phyloP scores from a whole-genome alignment of 116 monocot genomes.

The Cymodocea nodosa region DNA sequence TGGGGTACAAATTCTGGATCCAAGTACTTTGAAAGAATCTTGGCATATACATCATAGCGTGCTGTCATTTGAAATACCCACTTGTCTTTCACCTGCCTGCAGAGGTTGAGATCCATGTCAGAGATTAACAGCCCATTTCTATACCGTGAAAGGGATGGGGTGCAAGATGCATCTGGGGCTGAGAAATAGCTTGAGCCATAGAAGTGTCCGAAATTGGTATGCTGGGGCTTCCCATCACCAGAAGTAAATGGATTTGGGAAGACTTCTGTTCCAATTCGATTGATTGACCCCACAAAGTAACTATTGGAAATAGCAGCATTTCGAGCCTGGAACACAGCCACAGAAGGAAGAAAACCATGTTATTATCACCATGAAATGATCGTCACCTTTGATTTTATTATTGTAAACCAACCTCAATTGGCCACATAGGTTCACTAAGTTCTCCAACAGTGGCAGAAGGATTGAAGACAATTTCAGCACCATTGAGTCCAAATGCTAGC shows the following conservation, averaged over 20 bases:
- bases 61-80: constrained; percentile 92
- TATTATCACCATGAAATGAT: no score
- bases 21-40: constrained; percentile 41
- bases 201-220: constrained; percentile 79
- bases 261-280: constrained; percentile 87
- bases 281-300: constrained; percentile 86
- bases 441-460: constrained; percentile 97
- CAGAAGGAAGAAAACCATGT: neutral
- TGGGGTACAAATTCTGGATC: constrained; percentile 64
- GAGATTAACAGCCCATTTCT: constrained; percentile 62
- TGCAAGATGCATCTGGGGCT: constrained; percentile 82
- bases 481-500: constrained; percentile 87
- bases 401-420: constrained; percentile 54
- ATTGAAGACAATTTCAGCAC: constrained; percentile 98
- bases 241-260: constrained; percentile 94
- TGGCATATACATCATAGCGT: constrained; percentile 62
- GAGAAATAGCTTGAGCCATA: constrained; percentile 88
- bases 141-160: constrained; percentile 64
- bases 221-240: constrained; percentile 91
- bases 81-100: constrained; percentile 84
- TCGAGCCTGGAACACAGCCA: constrained; percentile 41
- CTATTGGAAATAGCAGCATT: constrained; percentile 92
- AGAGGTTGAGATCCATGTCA: constrained; percentile 93
- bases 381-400: neutral
- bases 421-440: constrained; percentile 96